phyloP scores from a whole-genome alignment of 164 flowering plant genomes.

The Stephania yunnanensis region DNA sequence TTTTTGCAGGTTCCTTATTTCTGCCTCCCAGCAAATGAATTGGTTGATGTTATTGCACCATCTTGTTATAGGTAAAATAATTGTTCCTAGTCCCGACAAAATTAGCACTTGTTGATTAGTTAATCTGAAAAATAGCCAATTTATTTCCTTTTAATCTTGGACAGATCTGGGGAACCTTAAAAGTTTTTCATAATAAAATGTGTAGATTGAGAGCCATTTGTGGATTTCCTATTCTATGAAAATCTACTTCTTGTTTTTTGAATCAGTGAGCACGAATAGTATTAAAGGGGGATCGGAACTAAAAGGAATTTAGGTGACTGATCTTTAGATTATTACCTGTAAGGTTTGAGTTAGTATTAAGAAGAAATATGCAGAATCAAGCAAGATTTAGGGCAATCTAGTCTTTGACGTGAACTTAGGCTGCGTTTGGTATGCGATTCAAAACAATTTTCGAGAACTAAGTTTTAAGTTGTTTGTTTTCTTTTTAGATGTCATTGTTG shows the following conservation, averaged over 20 bases:
- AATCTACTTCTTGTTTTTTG: not conserved
- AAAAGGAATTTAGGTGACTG: not conserved
- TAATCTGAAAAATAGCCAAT: not conserved
- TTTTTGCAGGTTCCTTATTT: constrained; percentile 95
- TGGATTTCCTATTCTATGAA: not conserved
- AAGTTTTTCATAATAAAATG: not conserved
- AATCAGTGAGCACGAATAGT: not conserved
- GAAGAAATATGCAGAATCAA: not conserved
- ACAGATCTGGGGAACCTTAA: not conserved
- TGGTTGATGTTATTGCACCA: constrained; percentile 96
- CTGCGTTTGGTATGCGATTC: no score
- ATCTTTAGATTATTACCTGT: not conserved
- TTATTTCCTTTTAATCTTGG: not conserved
- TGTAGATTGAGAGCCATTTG: not conserved
- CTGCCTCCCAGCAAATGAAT: constrained; percentile 93
- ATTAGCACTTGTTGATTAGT: not conserved
- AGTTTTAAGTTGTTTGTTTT: no score
- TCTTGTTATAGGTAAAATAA: constrained; percentile 85
- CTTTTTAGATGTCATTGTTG: no score
- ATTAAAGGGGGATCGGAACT: not conserved
- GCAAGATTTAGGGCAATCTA: not conserved
- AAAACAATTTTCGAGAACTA: no score
- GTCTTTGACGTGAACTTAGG: no score
- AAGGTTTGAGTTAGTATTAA: not conserved
- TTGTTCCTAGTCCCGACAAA: constrained; percentile 2